Base-by-base conservation (phyloP, 495 filamentous ascomycete genomes). In the Cudoniella acicularis region DNA sequence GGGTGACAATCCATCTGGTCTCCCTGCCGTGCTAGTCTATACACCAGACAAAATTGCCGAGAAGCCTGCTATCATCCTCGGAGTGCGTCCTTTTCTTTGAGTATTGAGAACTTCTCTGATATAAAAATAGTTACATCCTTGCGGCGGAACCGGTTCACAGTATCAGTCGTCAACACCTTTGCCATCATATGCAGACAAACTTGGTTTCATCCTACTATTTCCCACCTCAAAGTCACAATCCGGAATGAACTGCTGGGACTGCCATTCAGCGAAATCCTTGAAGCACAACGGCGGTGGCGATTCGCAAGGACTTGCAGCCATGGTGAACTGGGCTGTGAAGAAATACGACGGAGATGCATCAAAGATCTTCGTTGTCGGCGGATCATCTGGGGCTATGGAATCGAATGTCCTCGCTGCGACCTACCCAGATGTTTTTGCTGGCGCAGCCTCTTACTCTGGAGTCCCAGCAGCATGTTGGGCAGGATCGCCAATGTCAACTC, bases 391-490 rank as follows among this genome's bases (percentile, higher is more conserved):
- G 1, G 77, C 74, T 3, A 78, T 78, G 73, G 77, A 78, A 76
- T 76, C 75, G 1, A 73, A 66, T 43, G 57, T 68, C 13, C 40
- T 72, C 30, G 50, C 68, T 2, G 69, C 67, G 17, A 65, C 69
- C 0, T 72, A 72, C 52, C 69, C 72, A 6, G 72, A 75, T 27
- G 40, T 75, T 25, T 75, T 75, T 43, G 72, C 68, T 2, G 71
- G 61, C 9, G 72, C 68, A 18, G 76, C 75, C 16, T 81, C 70
- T 43, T 86, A 83, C 67, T 70, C 79, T 2, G 83, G 83, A 21
- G 81, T 86, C 1, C 72, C 83, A 2, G 81, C 77, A 20, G 83
- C 81, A 9, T 85, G 83, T 71, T 85, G 83, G 67, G 55, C 63
- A 23, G 56, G 46, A 51, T 43, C 36, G 3, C 47, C 47, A 20